These are phyloP conservation scores for Rhamnella rubrinervis DNA, from an alignment of 331 rosid species.

Conservation along the genomic window DNA sequence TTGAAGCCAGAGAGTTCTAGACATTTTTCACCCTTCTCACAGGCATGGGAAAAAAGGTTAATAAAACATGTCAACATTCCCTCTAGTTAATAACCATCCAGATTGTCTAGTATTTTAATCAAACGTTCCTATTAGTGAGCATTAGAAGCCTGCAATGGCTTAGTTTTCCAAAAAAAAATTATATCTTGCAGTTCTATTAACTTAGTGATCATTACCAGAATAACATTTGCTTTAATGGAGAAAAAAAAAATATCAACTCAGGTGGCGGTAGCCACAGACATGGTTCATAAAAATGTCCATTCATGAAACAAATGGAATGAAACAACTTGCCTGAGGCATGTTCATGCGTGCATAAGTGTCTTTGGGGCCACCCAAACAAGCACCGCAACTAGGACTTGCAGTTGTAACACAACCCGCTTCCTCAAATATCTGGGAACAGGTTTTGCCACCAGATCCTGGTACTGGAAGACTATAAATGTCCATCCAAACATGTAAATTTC, in stretches of 20 bases:
- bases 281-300: too few species aligned
- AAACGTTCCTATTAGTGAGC: neutral
- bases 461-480: conserved; percentile 74
- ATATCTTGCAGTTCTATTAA: too few species aligned
- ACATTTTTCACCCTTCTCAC: neutral
- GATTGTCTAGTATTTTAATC: neutral
- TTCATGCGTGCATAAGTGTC: conserved; percentile 91
- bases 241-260: too few species aligned
- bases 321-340: conserved; percentile 67
- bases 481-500: conserved; percentile 75
- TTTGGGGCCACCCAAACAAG: conserved; percentile 99
- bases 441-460: conserved; percentile 95
- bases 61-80: neutral
- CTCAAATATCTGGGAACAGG: conserved; percentile 96
- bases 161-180: too few species aligned
- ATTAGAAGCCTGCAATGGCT: too few species aligned
- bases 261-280: too few species aligned
- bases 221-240: too few species aligned
- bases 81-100: neutral
- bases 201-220: too few species aligned
- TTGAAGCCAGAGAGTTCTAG: too few species aligned
- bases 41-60: neutral
- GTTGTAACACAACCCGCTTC: conserved; percentile 99
- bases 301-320: conserved; percentile 1
- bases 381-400: conserved; percentile 92